Base-by-base conservation (phyloP, 2,329 filamentous ascomycete species). In the Myrmaecium sp. region DNA sequence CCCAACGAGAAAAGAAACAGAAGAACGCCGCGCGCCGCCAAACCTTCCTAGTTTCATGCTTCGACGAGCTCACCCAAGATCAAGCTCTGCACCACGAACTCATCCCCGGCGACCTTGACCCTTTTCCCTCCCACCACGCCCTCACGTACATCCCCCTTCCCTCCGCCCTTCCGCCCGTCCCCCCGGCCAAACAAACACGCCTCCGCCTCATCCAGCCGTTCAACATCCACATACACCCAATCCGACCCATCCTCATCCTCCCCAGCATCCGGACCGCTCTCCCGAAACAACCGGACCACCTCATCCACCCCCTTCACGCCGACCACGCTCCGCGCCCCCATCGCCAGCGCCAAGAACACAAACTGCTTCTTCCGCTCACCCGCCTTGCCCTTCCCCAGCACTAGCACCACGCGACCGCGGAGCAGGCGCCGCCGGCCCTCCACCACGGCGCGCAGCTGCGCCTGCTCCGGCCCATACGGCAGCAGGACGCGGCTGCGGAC, bases 81-180 rank as follows among this genome's bases (percentile, higher is more conserved):
- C 32, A 95, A 57, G 49, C 83, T 94, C 59, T 98, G 86, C 29
- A 92, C 74, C 13, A 95, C 71, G 44, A 86, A 71, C 52, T 95
- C 86, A 47, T 91, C 76, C 30, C 74, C 76, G 27, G 92, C 66
- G 23, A 89, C 64, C 34, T 64, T 66, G 19, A 83, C 59, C 33
- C 53, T 64, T 39, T 63, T 59, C 8, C 61, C 55, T 20, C 28
- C 22, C 34, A 40, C 41, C 7, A 33, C 37, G 9, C 33, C 41
- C 6, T 46, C 44, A 4, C 28, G 21, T 12, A 37, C 36, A 5
- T 36, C 42, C 9, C 22, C 30, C 4, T 38, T 57, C 44, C 37
- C 51, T 42, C 47, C 62, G 42, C 49, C 58, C 49, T 54, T 67
- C 40, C 45, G 57, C 28, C 40, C 18, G 15, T 29, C 30, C 14